Percentiles rank a stretch among this genome's conserved stretches.
These are phyloP conservation scores for Fusarium algeriense DNA, from an alignment of 2,329 filamentous ascomycete genomes.

Conservation along the genomic window DNA sequence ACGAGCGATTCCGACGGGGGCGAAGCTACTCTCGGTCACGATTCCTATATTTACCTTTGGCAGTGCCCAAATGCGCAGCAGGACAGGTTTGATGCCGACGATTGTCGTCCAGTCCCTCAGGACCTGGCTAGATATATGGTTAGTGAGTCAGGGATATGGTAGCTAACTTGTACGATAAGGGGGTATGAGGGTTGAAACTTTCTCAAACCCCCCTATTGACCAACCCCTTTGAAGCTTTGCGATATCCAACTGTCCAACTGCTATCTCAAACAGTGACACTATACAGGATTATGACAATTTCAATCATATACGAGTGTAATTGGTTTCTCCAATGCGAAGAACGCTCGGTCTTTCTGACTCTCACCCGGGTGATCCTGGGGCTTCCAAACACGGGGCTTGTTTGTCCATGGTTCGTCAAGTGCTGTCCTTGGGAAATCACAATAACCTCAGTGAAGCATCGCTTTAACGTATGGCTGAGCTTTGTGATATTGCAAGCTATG, in stretches of 20 bases:
- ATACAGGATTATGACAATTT: conserved; percentile 1
- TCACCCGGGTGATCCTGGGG: neutral
- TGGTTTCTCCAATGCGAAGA: neutral
- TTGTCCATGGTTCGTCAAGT: neutral
- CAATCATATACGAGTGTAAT: conserved; percentile 2
- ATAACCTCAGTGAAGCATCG: neutral
- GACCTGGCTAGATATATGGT: neutral
- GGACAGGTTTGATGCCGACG: neutral
- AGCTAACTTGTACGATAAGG: neutral
- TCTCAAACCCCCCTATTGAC: neutral
- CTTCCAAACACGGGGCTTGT: neutral
- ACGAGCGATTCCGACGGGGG: neutral
- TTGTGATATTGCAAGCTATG: neutral
- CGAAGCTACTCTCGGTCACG: neutral
- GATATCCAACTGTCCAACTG: neutral
- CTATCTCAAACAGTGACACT: conserved; percentile 6
- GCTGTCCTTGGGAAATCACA: conserved; percentile 5
- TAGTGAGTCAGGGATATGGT: neutral
- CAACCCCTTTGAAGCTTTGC: neutral
- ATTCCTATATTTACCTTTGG: neutral
- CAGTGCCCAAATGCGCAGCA: neutral
- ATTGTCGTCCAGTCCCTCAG: neutral
- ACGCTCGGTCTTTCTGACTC: neutral
- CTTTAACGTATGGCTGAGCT: neutral
- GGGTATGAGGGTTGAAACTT: conserved; percentile 14